Evolutionary conservation across 2,329 filamentous ascomycete species (phyloP), one percentile per base, ranked within the genome.

Genomic region (Epichloe bromicola): DNA sequence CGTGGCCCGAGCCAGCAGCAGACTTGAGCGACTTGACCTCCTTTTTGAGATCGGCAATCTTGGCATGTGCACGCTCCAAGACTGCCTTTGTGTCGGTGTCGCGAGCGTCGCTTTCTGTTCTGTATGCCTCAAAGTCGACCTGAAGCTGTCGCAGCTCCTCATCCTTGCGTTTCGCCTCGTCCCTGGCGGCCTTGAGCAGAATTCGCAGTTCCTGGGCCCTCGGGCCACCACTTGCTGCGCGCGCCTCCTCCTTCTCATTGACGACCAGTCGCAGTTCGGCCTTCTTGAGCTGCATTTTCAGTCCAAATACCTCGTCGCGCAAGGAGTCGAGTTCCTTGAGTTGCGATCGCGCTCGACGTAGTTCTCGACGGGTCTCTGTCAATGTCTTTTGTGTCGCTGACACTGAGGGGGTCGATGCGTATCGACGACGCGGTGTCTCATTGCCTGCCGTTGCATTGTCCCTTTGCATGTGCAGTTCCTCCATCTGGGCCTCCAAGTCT

Each of bases 21-120:
- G 30, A 30, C 58, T 74, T 75, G 3, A 80, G 63, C 1, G 63
- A 63, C 52, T 68, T 70, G 39, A 80, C 62, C 55, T 78, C 74
- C 56, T 73, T 75, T 75, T 76, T 77, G 7, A 83, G 69, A 42
- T 75, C 70, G 8, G 71, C 65, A 53, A 82, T 79, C 61, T 78
- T 78, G 39, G 71, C 68, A 53, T 81, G 77, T 51, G 79, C 78
- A 55, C 73, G 74, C 49, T 75, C 70, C 43, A 82, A 57, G 2
- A 81, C 75, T 15, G 73, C 70, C 57, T 75, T 72, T 4, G 75
- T 76, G 53, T 83, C 78, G 8, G 68, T 65, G n/a, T 78, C 74
- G 38, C 73, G 73, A 5, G 69, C 62, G 54, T 80, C 75, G 17
- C 75, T 73, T 44, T 78, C 71, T 34, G 73, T 70, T 54, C 76